Base-by-base conservation (phyloP, 192 early-diverging fungal species). In the Rhizoclosmatium globosum region DNA sequence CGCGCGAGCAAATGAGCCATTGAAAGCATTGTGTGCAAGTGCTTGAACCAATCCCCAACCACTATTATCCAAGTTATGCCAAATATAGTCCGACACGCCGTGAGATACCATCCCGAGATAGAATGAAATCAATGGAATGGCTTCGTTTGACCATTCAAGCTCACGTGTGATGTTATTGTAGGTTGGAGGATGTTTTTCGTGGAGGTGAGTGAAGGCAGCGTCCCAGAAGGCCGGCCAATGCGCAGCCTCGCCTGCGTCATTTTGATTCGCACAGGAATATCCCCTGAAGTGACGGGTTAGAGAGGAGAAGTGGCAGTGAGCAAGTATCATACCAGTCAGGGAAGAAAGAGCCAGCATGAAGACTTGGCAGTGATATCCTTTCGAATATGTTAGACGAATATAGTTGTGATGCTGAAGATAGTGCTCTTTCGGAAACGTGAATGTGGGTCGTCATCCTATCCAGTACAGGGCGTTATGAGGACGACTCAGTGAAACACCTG, bases 221-320 rank as follows among this genome's bases (percentile, higher is more conserved):
- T 86, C 83, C 64, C 88, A 87, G 78, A 94, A 94, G 3, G 85
- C 85, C 2, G 89, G 92, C 93, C 93, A 94, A 76, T 94, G 93
- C 2, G 92, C 91, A 84, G 80, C 84, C 77, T 89, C 88, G 46
- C 83, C 81, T 46, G 79, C 78, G 31, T 87, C 66, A 39, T 66
- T 73, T 57, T 85, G 71, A 39, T 73, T 79, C 7, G 81, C 80
- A 76, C 91, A 92, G 41, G 83, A 64, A 69, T 89, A 91, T 21
- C 91, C 91, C 91, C 89, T 91, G 61, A 41, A 19, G 39, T 46
- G 23, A 62, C 7, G 46, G 48, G 62, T 23, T 13, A 42, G 47
- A 21, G 43, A 50, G 46, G 3, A 23, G 17, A 31, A 43, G n/a
- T 6, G 19, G 19, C 9, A 42, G 1, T 19, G 42, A 15, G 42